A percentile compares a stretch with the other conserved stretches of the same genome.
Conservation (phyloP, 1,284 basidiomycete species). For the Rugosomyces carneus region DNA sequence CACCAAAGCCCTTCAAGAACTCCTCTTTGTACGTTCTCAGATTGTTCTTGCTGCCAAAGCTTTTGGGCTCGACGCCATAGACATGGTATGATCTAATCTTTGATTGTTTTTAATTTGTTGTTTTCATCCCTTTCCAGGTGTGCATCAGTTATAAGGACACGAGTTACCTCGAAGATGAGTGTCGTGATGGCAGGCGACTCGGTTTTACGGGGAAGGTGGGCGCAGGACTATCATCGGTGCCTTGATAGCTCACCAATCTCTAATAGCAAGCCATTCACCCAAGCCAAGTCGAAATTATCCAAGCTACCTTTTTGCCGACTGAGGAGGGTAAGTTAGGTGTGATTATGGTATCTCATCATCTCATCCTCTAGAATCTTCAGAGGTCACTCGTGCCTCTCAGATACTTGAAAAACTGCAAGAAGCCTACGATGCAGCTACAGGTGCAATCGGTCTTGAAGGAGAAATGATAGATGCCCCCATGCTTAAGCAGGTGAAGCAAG, state of each 20-base stretch:
- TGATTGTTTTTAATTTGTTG: neutral
- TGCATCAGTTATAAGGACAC: slow-evolving; percentile 86
- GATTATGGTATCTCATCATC: neutral
- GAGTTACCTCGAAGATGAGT: slow-evolving; percentile 69
- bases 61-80: slow-evolving; percentile 79
- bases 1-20: slow-evolving; percentile 67
- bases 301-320: slow-evolving; percentile 75
- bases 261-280: slow-evolving; percentile 99
- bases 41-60: slow-evolving; percentile 84
- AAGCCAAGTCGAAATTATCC: slow-evolving; percentile 74
- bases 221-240: too few species aligned
- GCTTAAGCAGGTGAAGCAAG: slow-evolving; percentile 63
- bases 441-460: slow-evolving; percentile 51
- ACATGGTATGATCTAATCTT: slow-evolving; percentile 58
- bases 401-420: slow-evolving; percentile 66
- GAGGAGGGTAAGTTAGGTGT: slow-evolving; percentile 45
- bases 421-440: slow-evolving; percentile 38
- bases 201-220: slow-evolving; percentile 83
- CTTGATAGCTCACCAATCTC: slow-evolving; percentile 8
- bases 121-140: slow-evolving; percentile 43
- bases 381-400: slow-evolving; percentile 72
- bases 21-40: slow-evolving; percentile 83
- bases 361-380: slow-evolving; percentile 31
- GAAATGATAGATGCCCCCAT: slow-evolving; percentile 94
- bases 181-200: slow-evolving; percentile 68